These are phyloP conservation scores for Pulveroboletus sp. DNA, from an alignment of 768 basidiomycete species.

Conservation along the genomic window DNA sequence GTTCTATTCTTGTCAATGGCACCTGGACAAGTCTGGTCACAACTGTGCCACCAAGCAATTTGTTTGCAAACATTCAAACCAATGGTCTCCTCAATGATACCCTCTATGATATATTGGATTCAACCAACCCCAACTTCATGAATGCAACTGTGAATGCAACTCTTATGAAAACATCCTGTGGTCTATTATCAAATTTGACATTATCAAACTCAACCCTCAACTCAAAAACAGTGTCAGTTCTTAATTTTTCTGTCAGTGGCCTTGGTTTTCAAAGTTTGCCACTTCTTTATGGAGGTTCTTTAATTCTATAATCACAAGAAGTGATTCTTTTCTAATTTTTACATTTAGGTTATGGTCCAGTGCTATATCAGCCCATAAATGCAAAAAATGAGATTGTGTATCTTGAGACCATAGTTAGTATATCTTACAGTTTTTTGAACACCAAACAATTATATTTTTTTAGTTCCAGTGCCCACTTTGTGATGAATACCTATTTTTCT, in stretches of 20 bases:
- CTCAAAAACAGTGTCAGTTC: too few species aligned
- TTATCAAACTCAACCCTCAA: too few species aligned
- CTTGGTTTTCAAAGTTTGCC: not conserved
- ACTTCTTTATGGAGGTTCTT: not conserved
- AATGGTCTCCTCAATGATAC: slow-evolving; percentile 10
- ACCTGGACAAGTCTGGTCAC: not conserved
- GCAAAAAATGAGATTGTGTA: not conserved
- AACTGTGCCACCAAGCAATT: not conserved
- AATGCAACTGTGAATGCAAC: slow-evolving; percentile 14
- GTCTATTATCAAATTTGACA: slow-evolving; percentile 10
- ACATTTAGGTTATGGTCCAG: not conserved
- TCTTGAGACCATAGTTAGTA: not conserved
- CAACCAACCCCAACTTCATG: not conserved
- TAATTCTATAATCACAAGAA: not conserved
- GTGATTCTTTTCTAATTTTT: not conserved
- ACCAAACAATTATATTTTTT: not conserved
- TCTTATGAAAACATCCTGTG: slow-evolving; percentile 2
- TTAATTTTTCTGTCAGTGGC: not conserved
- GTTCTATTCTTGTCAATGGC: not conserved
- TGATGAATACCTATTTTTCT: slow-evolving; percentile 4
- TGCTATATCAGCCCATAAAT: not conserved
- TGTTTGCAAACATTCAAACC: not conserved
- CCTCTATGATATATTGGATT: slow-evolving; percentile 9
- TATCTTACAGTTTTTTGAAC: too few species aligned
- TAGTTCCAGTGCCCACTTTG: not conserved